Base-by-base conservation (phyloP, 2,329 filamentous ascomycete genomes). In the Ophiostoma sp. region DNA sequence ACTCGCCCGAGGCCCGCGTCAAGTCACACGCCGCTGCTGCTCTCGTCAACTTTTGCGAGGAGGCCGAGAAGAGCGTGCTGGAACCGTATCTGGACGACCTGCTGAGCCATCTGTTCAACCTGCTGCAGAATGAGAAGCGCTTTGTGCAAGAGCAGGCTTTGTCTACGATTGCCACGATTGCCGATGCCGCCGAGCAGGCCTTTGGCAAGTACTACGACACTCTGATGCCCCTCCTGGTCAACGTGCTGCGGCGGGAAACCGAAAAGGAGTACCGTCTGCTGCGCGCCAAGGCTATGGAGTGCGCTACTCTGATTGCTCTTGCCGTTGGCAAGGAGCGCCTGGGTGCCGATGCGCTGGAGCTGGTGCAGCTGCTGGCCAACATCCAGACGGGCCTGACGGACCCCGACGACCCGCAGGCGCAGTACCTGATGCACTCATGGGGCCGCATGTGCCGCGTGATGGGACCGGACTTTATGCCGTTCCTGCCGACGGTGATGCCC, bases 401-500 rank as follows among this genome's bases (percentile, higher is more conserved):
- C 76, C 82, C 93, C 1, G 95, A 99, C 76, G 95, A 99, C 77
- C 95, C 95, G 54, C 95, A 99, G 80, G 91, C 93, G 20, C 94
- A 96, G 76, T 99, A 99, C 79, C 86, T 99, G 48, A 92, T 99
- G 81, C 95, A 99, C 84, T 99, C 95, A 82, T 99, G 95, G 95
- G 95, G 95, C 68, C 89, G 95, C 67, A 99, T 99, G 95, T 98
- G 94, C 81, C 90, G 95, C 74, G 94, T 99, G 39, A 86, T 99
- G 73, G 93, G 91, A 27, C 83, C 87, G 67, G 94, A 97, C 76
- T 99, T 99, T 80, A 84, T 98, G 15, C 94, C 94, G 20, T 99
- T 96, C 83, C 85, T 99, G 69, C 89, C 90, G 52, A 94, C 89
- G 67, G 95, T 99, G 73, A 98, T 99, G 89, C 94, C 94, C 7